Percentiles rank a stretch among this genome's conserved stretches.
These are phyloP conservation scores for Aethionema arabicum DNA, from an alignment of 345 rosid species.

Conservation along the genomic window DNA sequence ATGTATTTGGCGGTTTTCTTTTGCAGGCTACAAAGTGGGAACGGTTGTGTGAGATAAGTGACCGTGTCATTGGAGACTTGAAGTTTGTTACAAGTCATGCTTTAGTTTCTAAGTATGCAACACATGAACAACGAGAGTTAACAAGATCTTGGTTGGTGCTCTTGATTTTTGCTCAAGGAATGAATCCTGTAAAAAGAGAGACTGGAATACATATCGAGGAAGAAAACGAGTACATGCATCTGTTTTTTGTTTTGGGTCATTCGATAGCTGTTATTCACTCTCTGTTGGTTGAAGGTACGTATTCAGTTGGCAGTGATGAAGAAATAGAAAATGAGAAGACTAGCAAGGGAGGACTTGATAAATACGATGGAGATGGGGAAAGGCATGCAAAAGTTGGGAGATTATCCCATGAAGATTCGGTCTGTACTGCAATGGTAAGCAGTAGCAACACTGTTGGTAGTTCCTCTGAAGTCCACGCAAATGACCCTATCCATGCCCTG, in stretches of 20 bases:
- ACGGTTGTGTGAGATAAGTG: constrained; percentile 52
- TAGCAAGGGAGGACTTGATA: constrained; percentile 38
- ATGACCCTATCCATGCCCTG: constrained; percentile 31
- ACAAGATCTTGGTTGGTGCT: constrained; percentile 77
- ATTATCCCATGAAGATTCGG: constrained; percentile 69
- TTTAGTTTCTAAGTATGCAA: constrained; percentile 62
- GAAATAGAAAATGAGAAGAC: constrained; percentile 41
- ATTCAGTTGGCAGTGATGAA: constrained; percentile 48
- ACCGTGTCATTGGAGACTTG: constrained; percentile 77
- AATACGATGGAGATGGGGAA: constrained; percentile 51
- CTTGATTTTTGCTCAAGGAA: constrained; percentile 80
- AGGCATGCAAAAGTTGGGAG: constrained; percentile 90
- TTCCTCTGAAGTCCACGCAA: constrained; percentile 41
- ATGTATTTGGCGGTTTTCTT: constrained; percentile 29
- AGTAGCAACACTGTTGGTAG: constrained; percentile 41
- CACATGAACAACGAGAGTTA: constrained; percentile 56
- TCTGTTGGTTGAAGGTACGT: constrained; percentile 77
- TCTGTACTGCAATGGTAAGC: constrained; percentile 55
- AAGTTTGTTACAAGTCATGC: constrained; percentile 82
- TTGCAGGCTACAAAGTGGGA: constrained; percentile 72
- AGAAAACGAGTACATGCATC: constrained; percentile 58
- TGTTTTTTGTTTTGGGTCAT: constrained; percentile 61
- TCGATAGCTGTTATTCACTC: constrained; percentile 64
- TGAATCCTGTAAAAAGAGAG: constrained; percentile 85
- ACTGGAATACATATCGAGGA: constrained; percentile 70